Conservation (phyloP, 306 rosid species). For the Hylodesmum podocarpum region DNA sequence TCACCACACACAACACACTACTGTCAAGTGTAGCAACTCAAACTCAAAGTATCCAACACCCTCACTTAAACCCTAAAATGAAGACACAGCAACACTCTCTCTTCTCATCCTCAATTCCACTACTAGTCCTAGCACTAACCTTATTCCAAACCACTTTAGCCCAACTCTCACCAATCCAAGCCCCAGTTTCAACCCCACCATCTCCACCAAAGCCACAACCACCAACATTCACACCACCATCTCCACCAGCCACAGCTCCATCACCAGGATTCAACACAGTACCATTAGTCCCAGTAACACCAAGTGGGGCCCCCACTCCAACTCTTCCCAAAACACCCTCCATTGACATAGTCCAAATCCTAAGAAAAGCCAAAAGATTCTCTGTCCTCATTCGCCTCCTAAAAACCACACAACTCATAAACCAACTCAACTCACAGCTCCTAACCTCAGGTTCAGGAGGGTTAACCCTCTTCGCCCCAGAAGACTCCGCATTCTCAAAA, state of each 20-base stretch:
- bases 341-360: slow-evolving; percentile 47
- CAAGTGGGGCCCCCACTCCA: slow-evolving; percentile 34
- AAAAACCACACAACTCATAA: slow-evolving; percentile 44
- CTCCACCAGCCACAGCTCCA: slow-evolving; percentile 20
- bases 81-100: slow-evolving; percentile 32
- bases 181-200: slow-evolving; percentile 20
- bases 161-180: slow-evolving; percentile 40
- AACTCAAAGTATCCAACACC: background rate
- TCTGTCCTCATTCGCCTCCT: slow-evolving; percentile 51
- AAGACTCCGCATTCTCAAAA: slow-evolving; percentile 55
- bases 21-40: background rate
- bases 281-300: slow-evolving; percentile 37
- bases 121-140: slow-evolving; percentile 21
- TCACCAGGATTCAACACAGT: slow-evolving; percentile 36
- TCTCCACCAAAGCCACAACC: background rate
- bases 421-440: slow-evolving; percentile 57
- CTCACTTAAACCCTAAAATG: background rate
- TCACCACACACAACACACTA: background rate
- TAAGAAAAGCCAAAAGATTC: slow-evolving; percentile 52
- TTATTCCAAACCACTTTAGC: slow-evolving; percentile 29
- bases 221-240: background rate
- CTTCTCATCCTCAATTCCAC: slow-evolving; percentile 30
- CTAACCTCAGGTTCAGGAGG: slow-evolving; percentile 41
- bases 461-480: slow-evolving; percentile 63
- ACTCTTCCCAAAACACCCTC: slow-evolving; percentile 43